These are phyloP conservation scores for Barnettozyma californica DNA, from an alignment of 805 yeast genomes.

Conservation along the genomic window DNA sequence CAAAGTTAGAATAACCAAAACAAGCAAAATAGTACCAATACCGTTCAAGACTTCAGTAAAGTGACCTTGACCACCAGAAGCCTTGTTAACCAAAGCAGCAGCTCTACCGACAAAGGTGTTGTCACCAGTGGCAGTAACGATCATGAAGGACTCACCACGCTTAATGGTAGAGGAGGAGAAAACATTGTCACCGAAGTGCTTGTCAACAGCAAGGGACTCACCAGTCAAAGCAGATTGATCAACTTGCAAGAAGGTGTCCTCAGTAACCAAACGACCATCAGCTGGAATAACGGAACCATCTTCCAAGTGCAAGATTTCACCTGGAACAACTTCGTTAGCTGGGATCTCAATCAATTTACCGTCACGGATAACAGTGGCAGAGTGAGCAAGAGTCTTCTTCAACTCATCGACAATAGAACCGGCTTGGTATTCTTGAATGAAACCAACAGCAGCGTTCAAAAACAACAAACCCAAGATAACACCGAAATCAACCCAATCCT, in stretches of 20 bases:
- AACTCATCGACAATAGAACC: constrained; percentile 96
- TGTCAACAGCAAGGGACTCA: constrained; percentile 94
- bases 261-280: constrained; percentile 85
- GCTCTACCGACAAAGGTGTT: constrained; percentile 95
- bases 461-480: constrained; percentile 84
- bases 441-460: constrained; percentile 91
- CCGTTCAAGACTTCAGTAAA: constrained; percentile 97
- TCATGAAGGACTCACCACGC: constrained; percentile 93
- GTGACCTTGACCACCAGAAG: constrained; percentile 90
- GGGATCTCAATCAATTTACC: constrained; percentile 71
- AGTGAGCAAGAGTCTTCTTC: constrained; percentile 89
- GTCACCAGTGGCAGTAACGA: constrained; percentile 94
- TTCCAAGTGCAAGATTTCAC: constrained; percentile 88
- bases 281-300: constrained; percentile 93
- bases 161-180: constrained; percentile 93
- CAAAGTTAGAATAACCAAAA: constrained; percentile 81
- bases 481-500: constrained; percentile 99
- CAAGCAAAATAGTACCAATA: constrained; percentile 89
- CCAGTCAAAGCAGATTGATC: constrained; percentile 98
- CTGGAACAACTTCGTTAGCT: constrained; percentile 87
- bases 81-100: constrained; percentile 93
- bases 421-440: constrained; percentile 95
- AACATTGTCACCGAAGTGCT: constrained; percentile 78
- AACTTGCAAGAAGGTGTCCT: constrained; percentile 80
- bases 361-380: constrained; percentile 82